Conservation (phyloP, 1,139 yeast genomes). For the Suhomyces anneliseae region DNA sequence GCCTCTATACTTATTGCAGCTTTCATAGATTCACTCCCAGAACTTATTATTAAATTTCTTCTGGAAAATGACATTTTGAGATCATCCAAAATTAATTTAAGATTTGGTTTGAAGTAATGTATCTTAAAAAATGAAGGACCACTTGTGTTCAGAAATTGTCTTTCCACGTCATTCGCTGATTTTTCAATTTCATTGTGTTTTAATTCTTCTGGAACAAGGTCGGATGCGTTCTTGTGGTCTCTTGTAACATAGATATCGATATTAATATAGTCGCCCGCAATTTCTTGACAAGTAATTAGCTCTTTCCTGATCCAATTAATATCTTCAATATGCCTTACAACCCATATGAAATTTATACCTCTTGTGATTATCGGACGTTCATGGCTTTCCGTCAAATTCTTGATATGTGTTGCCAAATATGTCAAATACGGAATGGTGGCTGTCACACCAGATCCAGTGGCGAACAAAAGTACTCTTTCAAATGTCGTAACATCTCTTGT, state of each 20-base stretch:
- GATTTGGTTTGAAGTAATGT: constrained; percentile 37
- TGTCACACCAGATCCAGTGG: constrained; percentile 59
- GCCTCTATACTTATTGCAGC: constrained; percentile 43
- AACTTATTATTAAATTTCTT: constrained; percentile 50
- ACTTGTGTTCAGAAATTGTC: constrained; percentile 1
- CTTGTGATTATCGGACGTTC: constrained; percentile 17
- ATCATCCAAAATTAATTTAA: constrained; percentile 20
- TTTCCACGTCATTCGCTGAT: not conserved
- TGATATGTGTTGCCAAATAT: constrained; percentile 19
- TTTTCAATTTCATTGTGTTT: not conserved
- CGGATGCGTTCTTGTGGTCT: not conserved
- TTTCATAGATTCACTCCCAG: constrained; percentile 53
- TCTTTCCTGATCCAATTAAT: constrained; percentile 49
- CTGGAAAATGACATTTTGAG: constrained; percentile 26
- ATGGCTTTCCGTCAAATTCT: constrained; percentile 12
- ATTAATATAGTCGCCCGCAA: constrained; percentile 25
- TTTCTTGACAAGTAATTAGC: constrained; percentile 27
- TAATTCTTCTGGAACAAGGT: not conserved
- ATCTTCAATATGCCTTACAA: constrained; percentile 38
- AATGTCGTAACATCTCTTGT: constrained; percentile 50
- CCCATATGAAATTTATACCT: constrained; percentile 51
- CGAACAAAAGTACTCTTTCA: constrained; percentile 44
- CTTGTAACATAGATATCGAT: constrained; percentile 29
- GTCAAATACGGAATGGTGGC: constrained; percentile 52
- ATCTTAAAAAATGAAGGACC: constrained; percentile 17